phyloP scores from a whole-genome alignment of 1,139 yeast species.

The Yamadazyma sp. region DNA sequence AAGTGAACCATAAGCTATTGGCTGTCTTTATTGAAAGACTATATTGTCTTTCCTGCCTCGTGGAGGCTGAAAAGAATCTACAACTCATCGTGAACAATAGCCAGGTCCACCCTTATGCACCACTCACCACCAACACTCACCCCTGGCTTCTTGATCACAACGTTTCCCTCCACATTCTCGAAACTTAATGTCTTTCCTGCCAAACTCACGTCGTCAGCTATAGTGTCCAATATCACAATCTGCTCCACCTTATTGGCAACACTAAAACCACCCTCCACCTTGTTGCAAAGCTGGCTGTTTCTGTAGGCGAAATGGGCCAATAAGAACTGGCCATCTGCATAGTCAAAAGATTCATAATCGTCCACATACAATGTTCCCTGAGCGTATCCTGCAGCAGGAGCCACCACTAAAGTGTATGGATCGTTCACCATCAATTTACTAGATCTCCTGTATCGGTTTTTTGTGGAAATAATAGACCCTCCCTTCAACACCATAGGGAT shows the following conservation, averaged over 20 bases:
- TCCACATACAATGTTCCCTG: constrained; percentile 65
- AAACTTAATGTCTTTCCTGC: constrained; percentile 28
- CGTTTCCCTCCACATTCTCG: constrained; percentile 16
- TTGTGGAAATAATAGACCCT: constrained; percentile 69
- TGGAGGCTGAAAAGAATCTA: constrained; percentile 9
- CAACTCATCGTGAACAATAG: constrained; percentile 30
- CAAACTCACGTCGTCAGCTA: constrained; percentile 22
- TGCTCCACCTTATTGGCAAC: constrained; percentile 50
- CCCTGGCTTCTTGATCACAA: constrained; percentile 54
- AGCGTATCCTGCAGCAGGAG: constrained; percentile 56
- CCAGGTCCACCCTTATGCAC: constrained; percentile 29
- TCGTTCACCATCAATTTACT: constrained; percentile 73
- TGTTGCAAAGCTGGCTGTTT: constrained; percentile 10
- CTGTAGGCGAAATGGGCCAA: constrained; percentile 32
- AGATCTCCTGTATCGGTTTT: constrained; percentile 79
- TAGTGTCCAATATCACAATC: constrained; percentile 53
- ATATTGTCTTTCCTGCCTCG: too few species aligned
- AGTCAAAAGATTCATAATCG: constrained; percentile 75
- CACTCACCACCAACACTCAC: constrained; percentile 52
- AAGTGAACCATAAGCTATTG: too few species aligned
- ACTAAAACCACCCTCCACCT: constrained; percentile 12
- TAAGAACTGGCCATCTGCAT: constrained; percentile 50
- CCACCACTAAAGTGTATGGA: constrained; percentile 78
- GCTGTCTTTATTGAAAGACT: too few species aligned
- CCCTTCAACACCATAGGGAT: constrained; percentile 78